phyloP scores from a whole-genome alignment of 2,329 filamentous ascomycete genomes.

The Didymella sp. region DNA sequence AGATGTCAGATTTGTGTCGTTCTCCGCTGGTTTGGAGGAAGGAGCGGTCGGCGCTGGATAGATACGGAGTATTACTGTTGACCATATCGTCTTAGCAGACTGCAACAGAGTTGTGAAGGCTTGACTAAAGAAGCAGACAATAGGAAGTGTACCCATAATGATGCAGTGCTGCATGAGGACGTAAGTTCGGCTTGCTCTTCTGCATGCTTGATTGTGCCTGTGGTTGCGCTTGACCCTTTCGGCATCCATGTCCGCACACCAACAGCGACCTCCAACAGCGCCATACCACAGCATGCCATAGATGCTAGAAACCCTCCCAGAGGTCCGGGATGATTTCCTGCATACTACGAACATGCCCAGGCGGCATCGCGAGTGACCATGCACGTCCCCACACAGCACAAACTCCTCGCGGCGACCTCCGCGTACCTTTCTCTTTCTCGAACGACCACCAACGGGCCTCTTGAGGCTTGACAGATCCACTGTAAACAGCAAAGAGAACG shows the following conservation, averaged over 20 bases:
- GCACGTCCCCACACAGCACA: neutral
- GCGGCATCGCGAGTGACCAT: neutral
- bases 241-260: constrained; percentile 1
- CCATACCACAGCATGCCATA: neutral
- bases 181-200: constrained; percentile 4
- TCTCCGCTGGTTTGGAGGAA: constrained; percentile 25
- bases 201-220: constrained; percentile 5
- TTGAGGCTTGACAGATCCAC: neutral
- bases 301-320: neutral
- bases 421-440: neutral
- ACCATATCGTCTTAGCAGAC: constrained; percentile 30
- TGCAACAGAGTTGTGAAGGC: neutral
- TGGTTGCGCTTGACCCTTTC: constrained; percentile 3
- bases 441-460: neutral
- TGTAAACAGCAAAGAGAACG: neutral
- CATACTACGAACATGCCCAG: neutral
- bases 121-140: neutral
- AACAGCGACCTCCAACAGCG: neutral
- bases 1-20: constrained; percentile 24
- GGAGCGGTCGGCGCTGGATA: constrained; percentile 27
- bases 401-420: neutral
- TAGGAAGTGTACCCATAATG: neutral
- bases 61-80: constrained; percentile 42
- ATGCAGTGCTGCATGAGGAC: neutral
- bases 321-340: neutral